Base-by-base conservation (phyloP, 2,329 filamentous ascomycete species). In the Pleoardoris graminearum region DNA sequence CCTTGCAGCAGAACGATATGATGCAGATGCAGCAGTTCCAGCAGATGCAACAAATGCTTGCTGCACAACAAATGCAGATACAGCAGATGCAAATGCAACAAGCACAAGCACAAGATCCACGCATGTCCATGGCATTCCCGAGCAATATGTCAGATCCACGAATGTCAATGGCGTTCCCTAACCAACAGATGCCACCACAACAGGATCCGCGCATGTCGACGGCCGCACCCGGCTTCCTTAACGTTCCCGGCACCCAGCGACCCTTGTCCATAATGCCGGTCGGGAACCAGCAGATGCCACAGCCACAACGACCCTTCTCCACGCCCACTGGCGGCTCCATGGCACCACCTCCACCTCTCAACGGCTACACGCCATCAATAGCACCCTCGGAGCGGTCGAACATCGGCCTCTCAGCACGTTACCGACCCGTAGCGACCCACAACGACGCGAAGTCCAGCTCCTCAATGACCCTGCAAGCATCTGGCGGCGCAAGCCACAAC, bases 331-430 rank as follows among this genome's bases (percentile, higher is more conserved):
- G 49, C 8, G 38, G 25, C 25, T 12, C 32, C 36, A 30, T 36
- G 22, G 27, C 49, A 22, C 23, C 48, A 21, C 53, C 50, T 12
- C 48, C 53, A 7, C 46, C 60, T 14, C 52, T 55, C 25, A 49
- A 55, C 46, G 85, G 84, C 7, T 97, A 97, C 74, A 83, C 91
- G 1, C 86, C 91, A 1, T 97, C 93, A 0, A 96, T 99, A 61
- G 93, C 94, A 2, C 94, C 94, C 1, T 96, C 91, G 4, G 94
- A 97, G 76, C 88, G 94, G 55, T 97, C 92, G 79, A 97, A 95
- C 71, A 79, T 97, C 55, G 94, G 94, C 14, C 82, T 96, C 47
- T 91, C 94, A 7, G 87, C 90, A 27, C 86, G 94, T 38, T 99
- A 99, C 75, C 85, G 94, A 39, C 91, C 94, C 1, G 93, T 97